phyloP scores from a whole-genome alignment of 208 protist genomes.

The Leishmania martiniquensis region DNA sequence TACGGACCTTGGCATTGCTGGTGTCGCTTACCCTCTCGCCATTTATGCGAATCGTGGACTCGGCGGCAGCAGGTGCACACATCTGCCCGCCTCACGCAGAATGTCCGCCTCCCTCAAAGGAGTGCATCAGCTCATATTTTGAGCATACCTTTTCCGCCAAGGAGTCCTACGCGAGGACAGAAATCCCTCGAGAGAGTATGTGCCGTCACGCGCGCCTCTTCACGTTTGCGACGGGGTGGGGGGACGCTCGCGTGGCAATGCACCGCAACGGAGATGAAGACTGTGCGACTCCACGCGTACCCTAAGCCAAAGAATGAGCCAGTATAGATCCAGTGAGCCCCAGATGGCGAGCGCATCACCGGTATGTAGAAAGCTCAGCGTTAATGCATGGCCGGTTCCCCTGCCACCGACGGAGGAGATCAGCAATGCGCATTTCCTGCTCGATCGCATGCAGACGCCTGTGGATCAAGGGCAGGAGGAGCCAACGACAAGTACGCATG shows the following conservation, averaged over 20 bases:
- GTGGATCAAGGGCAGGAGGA: too few species aligned
- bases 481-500: too few species aligned
- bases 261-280: too few species aligned
- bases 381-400: neutral
- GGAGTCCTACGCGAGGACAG: neutral
- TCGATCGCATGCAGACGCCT: neutral
- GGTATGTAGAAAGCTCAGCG: too few species aligned
- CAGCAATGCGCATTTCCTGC: neutral
- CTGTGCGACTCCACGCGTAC: too few species aligned
- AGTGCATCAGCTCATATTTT: neutral
- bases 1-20: neutral
- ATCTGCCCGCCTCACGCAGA: neutral
- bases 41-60: neutral
- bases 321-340: too few species aligned
- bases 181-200: constrained; percentile 4
- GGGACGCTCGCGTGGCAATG: too few species aligned
- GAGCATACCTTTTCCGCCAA: neutral
- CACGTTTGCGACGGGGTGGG: too few species aligned
- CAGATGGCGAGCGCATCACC: too few species aligned
- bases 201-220: constrained; percentile 7
- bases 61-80: neutral
- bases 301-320: too few species aligned
- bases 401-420: neutral
- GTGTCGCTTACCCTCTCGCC: neutral
- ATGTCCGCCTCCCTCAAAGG: neutral